phyloP scores from a whole-genome alignment of 305 asterid genomes.

The Petunia hybrid region DNA sequence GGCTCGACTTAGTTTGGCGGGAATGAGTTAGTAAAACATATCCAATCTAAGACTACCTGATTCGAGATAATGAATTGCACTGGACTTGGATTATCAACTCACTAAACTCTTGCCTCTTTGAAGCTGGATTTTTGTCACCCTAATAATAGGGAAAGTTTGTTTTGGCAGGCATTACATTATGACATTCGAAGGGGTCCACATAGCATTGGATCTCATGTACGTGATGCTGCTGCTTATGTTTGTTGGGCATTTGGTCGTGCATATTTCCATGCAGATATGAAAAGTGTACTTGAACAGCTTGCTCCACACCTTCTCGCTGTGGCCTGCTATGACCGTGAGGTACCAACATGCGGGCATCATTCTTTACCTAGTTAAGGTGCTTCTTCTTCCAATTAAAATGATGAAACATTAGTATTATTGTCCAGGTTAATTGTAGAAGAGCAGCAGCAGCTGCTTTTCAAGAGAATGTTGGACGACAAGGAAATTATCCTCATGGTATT shows the following conservation, averaged over 20 bases:
- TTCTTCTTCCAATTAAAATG: slow-evolving; percentile 39
- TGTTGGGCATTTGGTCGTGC: slow-evolving; percentile 99
- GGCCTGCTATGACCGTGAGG: slow-evolving; percentile 99
- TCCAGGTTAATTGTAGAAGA: slow-evolving; percentile 98
- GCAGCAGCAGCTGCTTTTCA: slow-evolving; percentile 99
- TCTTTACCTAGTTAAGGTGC: slow-evolving; percentile 29
- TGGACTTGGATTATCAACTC: slow-evolving; percentile 27
- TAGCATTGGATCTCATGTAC: slow-evolving; percentile 98
- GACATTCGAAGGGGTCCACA: slow-evolving; percentile 99
- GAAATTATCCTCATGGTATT: slow-evolving; percentile 88
- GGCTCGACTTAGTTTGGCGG: not conserved
- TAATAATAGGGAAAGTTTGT: slow-evolving; percentile 9
- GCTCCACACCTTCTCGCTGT: slow-evolving; percentile 92
- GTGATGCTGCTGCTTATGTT: slow-evolving; percentile 99
- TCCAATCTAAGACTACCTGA: not conserved
- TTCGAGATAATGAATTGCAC: not conserved
- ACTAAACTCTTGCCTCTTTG: not conserved
- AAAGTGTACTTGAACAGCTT: slow-evolving; percentile 74
- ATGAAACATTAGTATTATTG: slow-evolving; percentile 45
- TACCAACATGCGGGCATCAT: slow-evolving; percentile 40
- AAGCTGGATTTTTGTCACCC: slow-evolving; percentile 17
- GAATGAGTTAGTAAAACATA: slow-evolving; percentile 21
- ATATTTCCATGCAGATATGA: slow-evolving; percentile 87
- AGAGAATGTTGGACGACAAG: slow-evolving; percentile 99
- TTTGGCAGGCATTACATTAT: slow-evolving; percentile 86